Evolutionary conservation across 2,329 filamentous ascomycete species (phyloP).

Genomic region (Fusarium cyanostomum): DNA sequence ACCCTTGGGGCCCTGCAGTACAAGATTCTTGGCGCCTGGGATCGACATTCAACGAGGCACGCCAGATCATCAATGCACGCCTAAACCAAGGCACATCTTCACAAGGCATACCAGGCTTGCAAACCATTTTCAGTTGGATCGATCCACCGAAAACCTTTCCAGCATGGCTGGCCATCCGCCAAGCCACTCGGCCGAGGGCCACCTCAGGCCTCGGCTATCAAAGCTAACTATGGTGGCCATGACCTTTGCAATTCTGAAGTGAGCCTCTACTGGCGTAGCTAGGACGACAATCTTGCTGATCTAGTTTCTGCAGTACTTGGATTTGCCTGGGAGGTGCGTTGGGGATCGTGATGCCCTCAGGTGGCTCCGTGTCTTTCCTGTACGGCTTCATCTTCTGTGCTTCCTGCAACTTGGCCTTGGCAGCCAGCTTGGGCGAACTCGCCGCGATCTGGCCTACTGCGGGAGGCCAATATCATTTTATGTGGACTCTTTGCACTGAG

Average conservation of each 20-base stretch:
- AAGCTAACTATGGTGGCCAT: conserved; percentile 55
- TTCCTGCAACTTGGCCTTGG: conserved; percentile 54
- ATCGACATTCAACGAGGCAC: no score
- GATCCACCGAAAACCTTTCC: not conserved
- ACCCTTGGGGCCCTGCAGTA: no score
- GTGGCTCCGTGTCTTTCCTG: conserved; percentile 53
- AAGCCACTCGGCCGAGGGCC: conserved; percentile 36
- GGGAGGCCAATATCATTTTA: conserved; percentile 58
- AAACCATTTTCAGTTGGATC: not conserved
- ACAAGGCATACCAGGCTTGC: not conserved
- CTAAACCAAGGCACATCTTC: no score
- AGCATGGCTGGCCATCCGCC: conserved; percentile 12
- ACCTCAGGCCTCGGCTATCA: conserved; percentile 50
- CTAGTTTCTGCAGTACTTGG: conserved; percentile 30
- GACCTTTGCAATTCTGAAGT: conserved; percentile 56
- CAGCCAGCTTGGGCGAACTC: conserved; percentile 54
- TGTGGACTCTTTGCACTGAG: conserved; percentile 52
- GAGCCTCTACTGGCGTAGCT: not conserved
- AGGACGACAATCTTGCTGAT: not conserved
- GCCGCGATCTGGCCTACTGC: conserved; percentile 57
- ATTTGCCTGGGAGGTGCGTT: conserved; percentile 54
- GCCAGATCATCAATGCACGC: no score
- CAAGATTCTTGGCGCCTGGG: no score
- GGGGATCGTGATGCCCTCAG: conserved; percentile 53
- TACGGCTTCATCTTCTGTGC: conserved; percentile 59